Base-by-base conservation (phyloP, 2,329 filamentous ascomycete genomes). In the Domatiomyces globalis region DNA sequence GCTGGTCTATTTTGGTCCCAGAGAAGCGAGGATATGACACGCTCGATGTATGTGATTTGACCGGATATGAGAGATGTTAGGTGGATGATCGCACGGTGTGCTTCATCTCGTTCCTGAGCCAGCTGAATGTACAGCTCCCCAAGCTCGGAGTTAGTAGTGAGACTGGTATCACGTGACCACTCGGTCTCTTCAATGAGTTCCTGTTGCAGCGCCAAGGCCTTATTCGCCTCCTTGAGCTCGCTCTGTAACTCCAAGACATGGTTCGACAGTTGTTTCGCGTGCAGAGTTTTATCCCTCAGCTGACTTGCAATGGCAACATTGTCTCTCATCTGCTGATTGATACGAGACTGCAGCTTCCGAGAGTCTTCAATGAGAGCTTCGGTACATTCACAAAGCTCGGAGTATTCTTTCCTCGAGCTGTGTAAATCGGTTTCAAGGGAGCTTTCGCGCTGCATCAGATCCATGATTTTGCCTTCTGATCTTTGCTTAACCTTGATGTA, bases 371-470 rank as follows among this genome's bases (percentile, higher is more conserved):
- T 96, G 61, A 96, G 88, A 63, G 89, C 85, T 70, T 96, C 92
- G 59, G 89, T 90, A 68, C 96, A 96, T n/a, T 89, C 83, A 72
- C 96, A 90, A 78, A 96, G 96, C 73, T 95, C 95, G 75, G 95
- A 87, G 77, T 96, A 96, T 69, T 85, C 88, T 69, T 95, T 87
- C 73, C 95, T 96, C 89, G 89, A 96, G 75, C 85, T 95, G 72
- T 96, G 90, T 43, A 96, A 75, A 69, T 96, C 90, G 65, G 96
- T 90, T 18, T 95, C 86, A 51, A 96, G 73, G 73, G 95, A 95
- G 77, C 95, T 95, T 76, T 96, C 96, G 60, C 92, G 81, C 79
- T 96, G 96, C 45, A 84, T 88, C 58, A 95, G 89, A 74, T 96
- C 96, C 73, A 77, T 80, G 53, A 96, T 78, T 71, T 96, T 90